These are phyloP conservation scores for Diaporthe citrichinensis DNA, from an alignment of 2,329 filamentous ascomycete genomes.

Conservation along the genomic window DNA sequence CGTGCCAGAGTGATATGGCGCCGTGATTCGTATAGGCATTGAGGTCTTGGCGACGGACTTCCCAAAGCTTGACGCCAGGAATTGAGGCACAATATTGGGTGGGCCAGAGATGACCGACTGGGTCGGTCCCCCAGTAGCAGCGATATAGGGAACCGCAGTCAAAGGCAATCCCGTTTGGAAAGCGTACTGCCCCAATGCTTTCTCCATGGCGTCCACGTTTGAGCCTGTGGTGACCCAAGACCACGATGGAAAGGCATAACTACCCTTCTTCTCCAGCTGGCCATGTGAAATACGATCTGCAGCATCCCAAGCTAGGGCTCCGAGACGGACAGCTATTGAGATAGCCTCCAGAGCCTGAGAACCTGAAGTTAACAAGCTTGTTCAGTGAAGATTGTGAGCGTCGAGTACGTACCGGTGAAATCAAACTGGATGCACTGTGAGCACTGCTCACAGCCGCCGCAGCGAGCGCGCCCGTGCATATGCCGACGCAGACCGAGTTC, in stretches of 20 bases:
- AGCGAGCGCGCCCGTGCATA: constrained; percentile 78
- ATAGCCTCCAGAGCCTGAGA: constrained; percentile 6
- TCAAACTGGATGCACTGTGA: constrained; percentile 72
- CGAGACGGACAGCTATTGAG: constrained; percentile 4
- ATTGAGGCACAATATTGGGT: constrained; percentile 10
- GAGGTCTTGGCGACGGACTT: neutral
- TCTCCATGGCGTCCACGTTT: neutral
- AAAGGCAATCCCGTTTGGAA: neutral
- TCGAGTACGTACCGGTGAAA: constrained; percentile 48
- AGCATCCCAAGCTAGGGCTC: constrained; percentile 17
- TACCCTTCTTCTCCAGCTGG: neutral
- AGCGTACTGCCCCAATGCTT: neutral
- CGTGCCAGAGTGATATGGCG: neutral
- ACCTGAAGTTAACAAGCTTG: neutral
- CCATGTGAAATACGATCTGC: constrained; percentile 11
- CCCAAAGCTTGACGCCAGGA: neutral
- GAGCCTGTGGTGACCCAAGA: constrained; percentile 1
- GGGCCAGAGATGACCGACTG: constrained; percentile 9
- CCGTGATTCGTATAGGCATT: constrained; percentile 15
- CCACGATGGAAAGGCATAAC: neutral
- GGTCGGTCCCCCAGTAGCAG: neutral
- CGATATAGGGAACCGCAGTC: constrained; percentile 5
- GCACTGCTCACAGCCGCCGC: constrained; percentile 75
- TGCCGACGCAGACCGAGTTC: constrained; percentile 58
- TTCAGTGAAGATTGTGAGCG: constrained; percentile 59